Percentiles rank a stretch among this genome's conserved stretches.
Evolutionary conservation across 805 yeast genomes (phyloP).

Genomic region (Metschnikowia bowlesiae): DNA sequence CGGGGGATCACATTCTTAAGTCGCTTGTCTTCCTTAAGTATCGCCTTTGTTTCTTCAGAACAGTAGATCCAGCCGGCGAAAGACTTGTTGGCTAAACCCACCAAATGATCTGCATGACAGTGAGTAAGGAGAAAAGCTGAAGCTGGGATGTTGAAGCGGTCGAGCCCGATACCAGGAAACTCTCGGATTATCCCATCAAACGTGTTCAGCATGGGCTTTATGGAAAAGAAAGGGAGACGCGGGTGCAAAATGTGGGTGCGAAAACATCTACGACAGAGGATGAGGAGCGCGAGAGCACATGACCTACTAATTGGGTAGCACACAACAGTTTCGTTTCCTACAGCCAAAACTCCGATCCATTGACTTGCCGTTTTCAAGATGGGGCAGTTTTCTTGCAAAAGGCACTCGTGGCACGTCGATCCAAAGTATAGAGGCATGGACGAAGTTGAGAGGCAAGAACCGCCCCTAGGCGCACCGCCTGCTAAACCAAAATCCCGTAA

Average conservation of each 20-base stretch:
- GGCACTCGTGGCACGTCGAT: too few species aligned
- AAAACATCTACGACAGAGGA: not conserved
- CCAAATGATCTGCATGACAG: constrained; percentile 51
- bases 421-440: too few species aligned
- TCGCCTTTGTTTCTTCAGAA: constrained; percentile 35
- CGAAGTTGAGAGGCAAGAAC: too few species aligned
- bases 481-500: constrained; percentile 63
- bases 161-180: constrained; percentile 45
- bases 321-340: too few species aligned
- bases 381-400: too few species aligned
- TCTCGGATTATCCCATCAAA: constrained; percentile 44
- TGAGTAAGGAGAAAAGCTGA: constrained; percentile 42
- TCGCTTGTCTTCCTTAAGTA: constrained; percentile 19
- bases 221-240: not conserved
- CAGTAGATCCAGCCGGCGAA: constrained; percentile 45
- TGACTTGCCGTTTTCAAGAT: not conserved
- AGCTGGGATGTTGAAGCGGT: constrained; percentile 25
- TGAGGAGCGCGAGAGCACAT: not conserved
- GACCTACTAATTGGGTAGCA: not conserved
- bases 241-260: constrained; percentile 11
- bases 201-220: constrained; percentile 16
- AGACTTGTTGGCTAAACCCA: constrained; percentile 40
- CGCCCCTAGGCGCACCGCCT: not conserved
- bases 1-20: constrained; percentile 17
- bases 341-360: too few species aligned